Evolutionary conservation across 441 rosid species (phyloP).

Genomic region (Biscutella laevigata): DNA sequence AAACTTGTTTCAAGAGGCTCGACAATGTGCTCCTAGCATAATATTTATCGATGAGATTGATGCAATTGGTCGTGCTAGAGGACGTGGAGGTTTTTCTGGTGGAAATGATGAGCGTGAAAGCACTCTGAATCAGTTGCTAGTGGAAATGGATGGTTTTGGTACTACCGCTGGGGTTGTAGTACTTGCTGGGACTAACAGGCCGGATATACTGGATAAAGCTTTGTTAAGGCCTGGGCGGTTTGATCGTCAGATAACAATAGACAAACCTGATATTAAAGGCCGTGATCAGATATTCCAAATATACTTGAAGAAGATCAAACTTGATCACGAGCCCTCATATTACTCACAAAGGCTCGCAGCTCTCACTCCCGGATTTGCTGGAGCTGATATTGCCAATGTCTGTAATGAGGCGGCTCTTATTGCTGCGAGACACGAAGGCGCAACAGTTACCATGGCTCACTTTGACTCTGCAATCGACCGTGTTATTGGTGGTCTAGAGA

Average conservation of each 20-base stretch:
- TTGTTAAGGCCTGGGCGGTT: conserved; percentile 65
- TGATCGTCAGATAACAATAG: conserved; percentile 61
- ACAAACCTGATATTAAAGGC: conserved; percentile 67
- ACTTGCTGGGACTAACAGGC: conserved; percentile 68
- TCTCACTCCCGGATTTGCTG: conserved; percentile 72
- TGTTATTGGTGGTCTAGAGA: conserved; percentile 69
- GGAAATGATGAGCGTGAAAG: conserved; percentile 72
- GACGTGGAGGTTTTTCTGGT: conserved; percentile 63
- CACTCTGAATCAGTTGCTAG: conserved; percentile 59
- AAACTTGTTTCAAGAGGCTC: conserved; percentile 69
- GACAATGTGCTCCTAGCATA: conserved; percentile 67
- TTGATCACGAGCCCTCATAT: conserved; percentile 51
- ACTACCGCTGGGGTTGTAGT: conserved; percentile 65
- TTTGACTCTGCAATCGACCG: conserved; percentile 67
- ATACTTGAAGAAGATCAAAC: conserved; percentile 54
- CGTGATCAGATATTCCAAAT: conserved; percentile 66
- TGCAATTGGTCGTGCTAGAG: conserved; percentile 74
- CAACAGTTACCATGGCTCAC: conserved; percentile 47
- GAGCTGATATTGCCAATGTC: conserved; percentile 77
- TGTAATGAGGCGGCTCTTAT: conserved; percentile 69
- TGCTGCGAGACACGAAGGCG: conserved; percentile 47
- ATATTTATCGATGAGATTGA: conserved; percentile 70
- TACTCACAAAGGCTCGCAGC: conserved; percentile 68
- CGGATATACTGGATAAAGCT: conserved; percentile 72
- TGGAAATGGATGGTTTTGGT: conserved; percentile 77